Conservation (phyloP, 176 grass and related monocot genomes). For the Bothriochloa decipiens region DNA sequence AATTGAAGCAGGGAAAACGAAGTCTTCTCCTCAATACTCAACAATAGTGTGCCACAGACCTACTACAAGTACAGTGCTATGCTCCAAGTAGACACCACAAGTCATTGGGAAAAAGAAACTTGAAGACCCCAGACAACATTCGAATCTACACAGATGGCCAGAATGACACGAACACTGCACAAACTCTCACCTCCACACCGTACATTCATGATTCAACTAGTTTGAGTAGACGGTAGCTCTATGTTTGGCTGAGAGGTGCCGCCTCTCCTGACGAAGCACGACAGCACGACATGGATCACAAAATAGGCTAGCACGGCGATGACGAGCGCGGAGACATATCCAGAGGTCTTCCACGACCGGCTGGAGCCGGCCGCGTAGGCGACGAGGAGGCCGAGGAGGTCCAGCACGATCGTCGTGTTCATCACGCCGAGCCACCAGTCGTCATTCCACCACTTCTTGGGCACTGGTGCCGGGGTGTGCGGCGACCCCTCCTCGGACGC, state of each 20-base stretch:
- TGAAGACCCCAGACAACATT: neutral
- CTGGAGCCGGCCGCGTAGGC: neutral
- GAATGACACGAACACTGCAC: neutral
- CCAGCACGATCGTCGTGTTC: neutral
- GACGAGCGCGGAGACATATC: neutral
- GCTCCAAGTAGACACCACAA: neutral
- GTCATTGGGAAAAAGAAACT: neutral
- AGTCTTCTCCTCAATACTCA: too few relatives aligned
- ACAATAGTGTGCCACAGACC: too few relatives aligned
- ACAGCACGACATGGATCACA: neutral
- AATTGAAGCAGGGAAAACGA: neutral
- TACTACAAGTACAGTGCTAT: neutral
- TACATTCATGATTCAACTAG: neutral
- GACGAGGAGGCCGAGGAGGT: slow-evolving; percentile 1
- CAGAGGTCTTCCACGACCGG: neutral
- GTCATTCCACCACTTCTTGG: neutral
- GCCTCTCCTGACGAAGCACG: neutral
- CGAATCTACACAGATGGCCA: neutral
- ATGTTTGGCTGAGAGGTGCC: neutral
- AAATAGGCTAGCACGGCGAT: neutral
- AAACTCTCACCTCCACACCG: neutral
- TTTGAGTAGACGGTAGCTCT: neutral
- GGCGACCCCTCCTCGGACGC: neutral
- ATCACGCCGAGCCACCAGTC: neutral
- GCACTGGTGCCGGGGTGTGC: too few relatives aligned